These are phyloP conservation scores for Collybia mongolica DNA, from an alignment of 768 basidiomycete species.

Conservation along the genomic window DNA sequence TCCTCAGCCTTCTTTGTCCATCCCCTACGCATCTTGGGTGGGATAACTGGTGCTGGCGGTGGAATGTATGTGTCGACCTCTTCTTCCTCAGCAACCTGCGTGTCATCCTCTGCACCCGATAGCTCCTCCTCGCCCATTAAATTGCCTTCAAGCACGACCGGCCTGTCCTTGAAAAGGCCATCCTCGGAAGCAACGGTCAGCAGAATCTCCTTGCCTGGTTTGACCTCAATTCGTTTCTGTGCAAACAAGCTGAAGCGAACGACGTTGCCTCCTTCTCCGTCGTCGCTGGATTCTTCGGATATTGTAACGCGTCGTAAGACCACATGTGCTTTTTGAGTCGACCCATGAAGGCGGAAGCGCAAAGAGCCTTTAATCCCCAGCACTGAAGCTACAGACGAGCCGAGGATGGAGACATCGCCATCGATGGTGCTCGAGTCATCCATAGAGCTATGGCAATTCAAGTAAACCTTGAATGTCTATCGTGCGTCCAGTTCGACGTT, in stretches of 20 bases:
- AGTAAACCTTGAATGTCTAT: conserved; percentile 1
- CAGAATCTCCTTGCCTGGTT: conserved; percentile 69
- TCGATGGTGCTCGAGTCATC: conserved; percentile 37
- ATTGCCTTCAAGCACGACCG: conserved; percentile 61
- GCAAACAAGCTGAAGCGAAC: conserved; percentile 66
- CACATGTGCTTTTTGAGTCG: conserved; percentile 67
- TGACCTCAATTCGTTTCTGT: conserved; percentile 67
- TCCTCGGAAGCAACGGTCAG: conserved; percentile 55
- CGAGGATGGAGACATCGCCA: conserved; percentile 23
- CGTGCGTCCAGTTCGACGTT: no score
- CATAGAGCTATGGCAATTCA: conserved; percentile 23
- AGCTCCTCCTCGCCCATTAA: conserved; percentile 30
- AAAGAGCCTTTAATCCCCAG: conserved; percentile 62
- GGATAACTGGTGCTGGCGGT: conserved; percentile 37
- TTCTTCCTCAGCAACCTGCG: conserved; percentile 39
- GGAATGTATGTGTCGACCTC: conserved; percentile 20
- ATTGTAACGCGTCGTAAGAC: conserved; percentile 60
- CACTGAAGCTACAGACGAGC: conserved; percentile 45
- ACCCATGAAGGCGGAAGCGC: conserved; percentile 66
- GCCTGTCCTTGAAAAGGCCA: conserved; percentile 51
- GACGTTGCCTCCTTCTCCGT: conserved; percentile 33
- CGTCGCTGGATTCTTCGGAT: conserved; percentile 43
- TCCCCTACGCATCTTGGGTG: conserved; percentile 64
- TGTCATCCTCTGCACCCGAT: conserved; percentile 39
- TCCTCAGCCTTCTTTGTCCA: conserved; percentile 54